Base-by-base conservation (phyloP, 139 green algal species). In the Chlorella sp. region DNA sequence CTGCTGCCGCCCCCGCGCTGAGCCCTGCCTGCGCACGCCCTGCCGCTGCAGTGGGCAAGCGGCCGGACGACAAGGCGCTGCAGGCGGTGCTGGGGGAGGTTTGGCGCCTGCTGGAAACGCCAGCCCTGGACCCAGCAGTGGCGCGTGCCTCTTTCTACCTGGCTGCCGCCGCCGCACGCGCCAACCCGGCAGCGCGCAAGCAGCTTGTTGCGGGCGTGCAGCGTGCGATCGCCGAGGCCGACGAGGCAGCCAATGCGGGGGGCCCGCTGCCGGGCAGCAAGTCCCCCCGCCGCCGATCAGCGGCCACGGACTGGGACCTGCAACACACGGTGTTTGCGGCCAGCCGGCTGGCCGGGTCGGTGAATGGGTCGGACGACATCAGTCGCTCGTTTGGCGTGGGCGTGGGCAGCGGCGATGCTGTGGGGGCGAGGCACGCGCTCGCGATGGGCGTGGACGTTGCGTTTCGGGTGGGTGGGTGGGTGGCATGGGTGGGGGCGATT, bases 361-460 rank as follows among this genome's bases (percentile, higher is more conserved):
- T 88, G 36, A 88, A 61, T 18, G 83, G 87, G 3, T 30, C 61
- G 0, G 77, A 89, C 78, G 75, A 86, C 7, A 53, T 93, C 36
- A 81, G 69, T 37, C 71, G 75, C 39, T 81, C 91, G 0, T 87
- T 84, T 87, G 91, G 91, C 42, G 77, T 83, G 40, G 94, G 92
- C 19, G 90, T 96, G 42, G 89, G 90, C 82, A 95, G 91, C 82
- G 83, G 88, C 28, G 96, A 98, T 83, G 75, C 94, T 0, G 76
- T 96, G 68, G 96, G 95, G 36, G 95, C 95, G 22, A 89, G 96
- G 24, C 96, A 98, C 86, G 94, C 96, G 22, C 83, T 97, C 71
- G 96, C 95, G 0, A 82, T 97, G 82, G 95, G 92, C 30, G 90
- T 91, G 1, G 81, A 94, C 16, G 92, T 94, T 40, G 95, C 94